Conservation (phyloP, 2,329 filamentous ascomycete species). For the Hypoxylon sp. region DNA sequence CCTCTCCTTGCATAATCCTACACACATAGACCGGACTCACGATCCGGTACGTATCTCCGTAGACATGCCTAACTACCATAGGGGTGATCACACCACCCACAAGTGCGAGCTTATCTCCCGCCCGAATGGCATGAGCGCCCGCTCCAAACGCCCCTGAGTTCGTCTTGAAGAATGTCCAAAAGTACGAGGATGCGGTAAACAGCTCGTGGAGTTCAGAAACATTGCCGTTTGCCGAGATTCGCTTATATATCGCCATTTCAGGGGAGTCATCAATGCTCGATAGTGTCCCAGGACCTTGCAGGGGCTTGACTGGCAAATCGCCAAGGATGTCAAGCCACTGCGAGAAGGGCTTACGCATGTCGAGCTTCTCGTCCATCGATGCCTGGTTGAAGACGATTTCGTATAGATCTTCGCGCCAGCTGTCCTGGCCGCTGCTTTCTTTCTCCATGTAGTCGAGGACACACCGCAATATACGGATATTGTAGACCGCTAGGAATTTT, state of each 20-base stretch:
- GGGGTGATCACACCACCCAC: constrained; percentile 8
- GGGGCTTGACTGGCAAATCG: background rate
- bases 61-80: constrained; percentile 15
- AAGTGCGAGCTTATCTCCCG: constrained; percentile 8
- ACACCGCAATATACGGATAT: constrained; percentile 1
- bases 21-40: constrained; percentile 12
- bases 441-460: constrained; percentile 13
- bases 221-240: constrained; percentile 7
- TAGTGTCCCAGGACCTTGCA: background rate
- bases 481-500: constrained; percentile 13
- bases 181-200: constrained; percentile 12
- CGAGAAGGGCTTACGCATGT: constrained; percentile 5
- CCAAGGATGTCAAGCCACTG: constrained; percentile 12
- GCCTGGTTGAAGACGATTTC: constrained; percentile 14
- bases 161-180: constrained; percentile 17
- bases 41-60: constrained; percentile 6
- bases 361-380: constrained; percentile 5
- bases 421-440: background rate
- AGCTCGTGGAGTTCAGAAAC: constrained; percentile 17
- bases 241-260: constrained; percentile 8
- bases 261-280: constrained; percentile 4
- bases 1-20: constrained; percentile 15
- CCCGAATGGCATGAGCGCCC: background rate
- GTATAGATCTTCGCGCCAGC: constrained; percentile 10
- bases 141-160: constrained; percentile 9